Conservation (phyloP, 2,329 filamentous ascomycete species). For the Tolypocladium cylindrosporum region DNA sequence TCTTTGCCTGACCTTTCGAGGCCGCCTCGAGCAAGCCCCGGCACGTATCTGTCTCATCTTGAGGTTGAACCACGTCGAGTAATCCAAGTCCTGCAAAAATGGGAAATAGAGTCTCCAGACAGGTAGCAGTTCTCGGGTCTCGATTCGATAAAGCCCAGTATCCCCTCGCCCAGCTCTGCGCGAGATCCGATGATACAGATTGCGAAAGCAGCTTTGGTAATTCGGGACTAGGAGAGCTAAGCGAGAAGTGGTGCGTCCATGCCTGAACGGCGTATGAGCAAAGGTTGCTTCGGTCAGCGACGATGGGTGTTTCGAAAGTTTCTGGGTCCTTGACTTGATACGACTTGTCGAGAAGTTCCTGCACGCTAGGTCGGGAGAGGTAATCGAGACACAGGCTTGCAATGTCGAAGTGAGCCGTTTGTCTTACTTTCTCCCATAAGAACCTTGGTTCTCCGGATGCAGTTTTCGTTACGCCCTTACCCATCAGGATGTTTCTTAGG, state of each 20-base stretch:
- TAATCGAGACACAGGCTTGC: not conserved
- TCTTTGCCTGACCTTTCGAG: not conserved
- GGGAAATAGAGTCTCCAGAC: not conserved
- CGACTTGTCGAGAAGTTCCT: not conserved
- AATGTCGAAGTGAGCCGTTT: not conserved
- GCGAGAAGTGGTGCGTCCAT: not conserved
- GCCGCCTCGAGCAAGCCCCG: not conserved
- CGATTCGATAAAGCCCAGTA: not conserved
- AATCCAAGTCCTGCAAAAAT: not conserved
- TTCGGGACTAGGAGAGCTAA: not conserved
- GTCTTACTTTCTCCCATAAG: not conserved
- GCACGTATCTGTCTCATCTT: not conserved
- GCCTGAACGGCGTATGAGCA: not conserved
- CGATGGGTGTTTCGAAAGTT: not conserved
- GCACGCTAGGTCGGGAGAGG: not conserved
- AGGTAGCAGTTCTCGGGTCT: not conserved
- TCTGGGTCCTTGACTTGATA: not conserved
- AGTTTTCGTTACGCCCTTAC: not conserved
- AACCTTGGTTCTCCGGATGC: not conserved
- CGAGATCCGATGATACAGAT: not conserved
- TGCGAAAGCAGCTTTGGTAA: not conserved
- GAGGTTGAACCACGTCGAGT: not conserved
- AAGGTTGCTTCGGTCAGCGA: not conserved
- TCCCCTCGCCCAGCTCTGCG: not conserved
- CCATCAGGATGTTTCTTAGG: not conserved